Base-by-base conservation (phyloP, 345 rosid species). In the Euphorbia lathyris region DNA sequence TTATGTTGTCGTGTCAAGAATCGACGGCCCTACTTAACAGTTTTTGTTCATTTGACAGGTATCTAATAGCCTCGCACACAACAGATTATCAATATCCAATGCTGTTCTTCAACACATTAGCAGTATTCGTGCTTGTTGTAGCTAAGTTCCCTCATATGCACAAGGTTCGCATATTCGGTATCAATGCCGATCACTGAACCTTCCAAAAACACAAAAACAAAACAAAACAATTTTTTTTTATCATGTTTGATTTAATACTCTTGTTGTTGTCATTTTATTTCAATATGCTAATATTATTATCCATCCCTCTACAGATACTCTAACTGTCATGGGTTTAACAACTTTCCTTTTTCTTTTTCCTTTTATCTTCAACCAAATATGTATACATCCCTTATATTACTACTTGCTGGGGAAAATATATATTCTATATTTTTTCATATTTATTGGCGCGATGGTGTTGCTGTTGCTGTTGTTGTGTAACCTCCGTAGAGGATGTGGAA, bases 101-200 rank as follows among this genome's bases (percentile, higher is more conserved):
- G 81, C 77, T 77, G 32, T 58, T 77, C 77, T 77, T 73, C 72
- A 77, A 73, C 68, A 77, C 81, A 25, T 51, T 73, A 63, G 81
- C 74, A 19, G 81, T 73, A 29, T 73, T 77, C 26, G 77, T 77
- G 36, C 36, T 73, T 64, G 77, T 77, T 36, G 81, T 77, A 23
- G 81, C 81, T 6, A 77, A 73, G 69, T 77, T 77, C 74, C 81
- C 81, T 20, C 62, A 73, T 67, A 73, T 77, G 81, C 81, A 73
- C 81, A 77, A 73, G 63, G 81, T 77, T 58, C 74, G 81, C 48
- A 77, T 77, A 64, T 77, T 77, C 3, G 81, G 77, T 58, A 73
- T 77, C 58, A 77, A 77, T 58, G 77, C 71, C 11, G 80, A 57
- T 62, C 60, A 56, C 60, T 76, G 69, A 76, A 45, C 63, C 53